These are phyloP conservation scores for Paraconiothyrium sp. DNA, from an alignment of 2,329 filamentous ascomycete species.

Conservation along the genomic window DNA sequence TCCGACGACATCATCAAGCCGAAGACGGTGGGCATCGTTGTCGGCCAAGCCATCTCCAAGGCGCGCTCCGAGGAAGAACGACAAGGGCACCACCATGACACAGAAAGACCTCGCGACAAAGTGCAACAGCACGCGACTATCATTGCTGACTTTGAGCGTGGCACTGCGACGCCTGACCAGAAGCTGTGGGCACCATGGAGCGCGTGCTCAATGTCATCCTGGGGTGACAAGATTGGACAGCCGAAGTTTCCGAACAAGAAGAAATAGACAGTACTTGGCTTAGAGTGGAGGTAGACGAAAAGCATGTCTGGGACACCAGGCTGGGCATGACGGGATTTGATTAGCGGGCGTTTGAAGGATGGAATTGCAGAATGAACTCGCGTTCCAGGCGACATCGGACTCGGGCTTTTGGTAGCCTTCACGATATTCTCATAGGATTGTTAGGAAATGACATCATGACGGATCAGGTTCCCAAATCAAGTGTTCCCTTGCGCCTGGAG, in stretches of 20 bases:
- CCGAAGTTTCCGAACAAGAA: conserved; percentile 77
- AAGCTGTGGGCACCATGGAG: conserved; percentile 83
- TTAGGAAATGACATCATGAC: conserved; percentile 13
- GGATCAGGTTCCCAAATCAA: background rate
- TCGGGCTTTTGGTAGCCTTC: background rate
- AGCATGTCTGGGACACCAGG: background rate
- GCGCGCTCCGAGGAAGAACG: conserved; percentile 84
- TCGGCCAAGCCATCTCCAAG: conserved; percentile 84
- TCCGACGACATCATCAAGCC: conserved; percentile 97
- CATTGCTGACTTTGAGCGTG: conserved; percentile 87
- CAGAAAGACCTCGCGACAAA: conserved; percentile 88
- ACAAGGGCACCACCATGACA: conserved; percentile 76
- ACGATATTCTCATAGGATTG: conserved; percentile 4
- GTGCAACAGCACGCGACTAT: conserved; percentile 84
- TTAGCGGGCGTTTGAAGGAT: conserved; percentile 16
- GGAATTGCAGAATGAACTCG: conserved; percentile 1
- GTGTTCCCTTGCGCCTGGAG: background rate
- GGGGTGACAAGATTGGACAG: conserved; percentile 84
- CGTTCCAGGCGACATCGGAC: conserved; percentile 12
- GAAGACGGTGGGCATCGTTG: conserved; percentile 80
- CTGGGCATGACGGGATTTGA: conserved; percentile 2
- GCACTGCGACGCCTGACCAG: conserved; percentile 80
- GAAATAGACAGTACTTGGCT: conserved; percentile 56
- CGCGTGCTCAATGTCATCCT: conserved; percentile 87
- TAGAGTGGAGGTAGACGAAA: background rate